These are phyloP conservation scores for Ricinus communis DNA, from an alignment of 345 rosid species.

Conservation along the genomic window DNA sequence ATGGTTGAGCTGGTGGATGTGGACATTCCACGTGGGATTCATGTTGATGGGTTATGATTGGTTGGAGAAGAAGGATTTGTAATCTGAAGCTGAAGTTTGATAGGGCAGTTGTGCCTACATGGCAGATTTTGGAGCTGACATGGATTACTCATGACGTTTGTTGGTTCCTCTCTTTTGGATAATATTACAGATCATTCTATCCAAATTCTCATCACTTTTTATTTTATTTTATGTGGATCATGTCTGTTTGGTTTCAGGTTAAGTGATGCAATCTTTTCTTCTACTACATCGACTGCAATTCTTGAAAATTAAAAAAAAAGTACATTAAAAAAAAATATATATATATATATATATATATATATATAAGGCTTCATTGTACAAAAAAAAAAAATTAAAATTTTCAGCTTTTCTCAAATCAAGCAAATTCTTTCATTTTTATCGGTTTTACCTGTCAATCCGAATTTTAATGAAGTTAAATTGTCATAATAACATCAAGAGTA, in stretches of 20 bases:
- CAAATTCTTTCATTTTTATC: too few relatives aligned
- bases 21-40: constrained; percentile 48
- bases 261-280: too few relatives aligned
- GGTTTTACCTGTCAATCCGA: too few relatives aligned
- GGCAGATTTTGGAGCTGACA: constrained; percentile 51
- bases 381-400: too few relatives aligned
- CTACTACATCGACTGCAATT: too few relatives aligned
- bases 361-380: too few relatives aligned
- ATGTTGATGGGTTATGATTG: constrained; percentile 36
- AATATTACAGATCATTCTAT: constrained; percentile 1
- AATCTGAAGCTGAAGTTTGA: constrained; percentile 58
- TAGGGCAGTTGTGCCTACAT: constrained; percentile 47
- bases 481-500: too few relatives aligned
- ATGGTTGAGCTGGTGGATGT: constrained; percentile 62
- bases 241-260: neutral
- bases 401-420: too few relatives aligned
- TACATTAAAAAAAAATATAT: too few relatives aligned
- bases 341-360: too few relatives aligned
- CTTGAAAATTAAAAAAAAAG: too few relatives aligned
- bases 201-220: constrained; percentile 11
- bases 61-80: constrained; percentile 35
- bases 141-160: constrained; percentile 24
- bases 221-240: constrained; percentile 14
- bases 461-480: too few relatives aligned
- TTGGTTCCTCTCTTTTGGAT: constrained; percentile 15